A percentile compares a stretch with the other conserved stretches of the same genome.
These are phyloP conservation scores for Prinsepia uniflora DNA, from an alignment of 306 rosid genomes.

Conservation along the genomic window DNA sequence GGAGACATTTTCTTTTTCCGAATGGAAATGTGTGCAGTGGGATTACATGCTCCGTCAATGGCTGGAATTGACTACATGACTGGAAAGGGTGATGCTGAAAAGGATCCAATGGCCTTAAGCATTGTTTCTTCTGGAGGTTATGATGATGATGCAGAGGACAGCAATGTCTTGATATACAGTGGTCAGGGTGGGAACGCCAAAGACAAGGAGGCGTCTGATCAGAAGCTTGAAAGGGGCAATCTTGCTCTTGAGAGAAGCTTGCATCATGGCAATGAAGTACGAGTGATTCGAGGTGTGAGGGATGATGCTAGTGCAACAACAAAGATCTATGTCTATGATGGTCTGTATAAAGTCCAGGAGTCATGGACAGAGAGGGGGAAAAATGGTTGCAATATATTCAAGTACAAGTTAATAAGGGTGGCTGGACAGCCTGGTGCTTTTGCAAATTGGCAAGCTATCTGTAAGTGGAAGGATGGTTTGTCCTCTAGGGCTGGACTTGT, in stretches of 20 bases:
- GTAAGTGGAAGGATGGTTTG: slow-evolving; percentile 39
- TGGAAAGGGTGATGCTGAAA: slow-evolving; percentile 35
- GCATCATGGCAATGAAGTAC: slow-evolving; percentile 40
- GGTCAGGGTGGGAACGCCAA: slow-evolving; percentile 55
- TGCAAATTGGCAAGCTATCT: slow-evolving; percentile 44
- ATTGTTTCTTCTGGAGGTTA: slow-evolving; percentile 65
- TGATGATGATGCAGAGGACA: slow-evolving; percentile 44
- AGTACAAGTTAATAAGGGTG: slow-evolving; percentile 57
- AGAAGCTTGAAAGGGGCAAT: slow-evolving; percentile 73
- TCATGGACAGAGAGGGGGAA: slow-evolving; percentile 56
- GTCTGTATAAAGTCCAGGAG: slow-evolving; percentile 51
- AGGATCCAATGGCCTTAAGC: slow-evolving; percentile 55
- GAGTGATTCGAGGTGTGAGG: slow-evolving; percentile 60
- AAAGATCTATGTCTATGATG: slow-evolving; percentile 66
- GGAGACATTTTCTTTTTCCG: slow-evolving; percentile 65
- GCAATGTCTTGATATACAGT: slow-evolving; percentile 52
- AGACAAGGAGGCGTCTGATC: slow-evolving; percentile 49
- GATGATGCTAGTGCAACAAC: slow-evolving; percentile 28
- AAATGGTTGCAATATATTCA: slow-evolving; percentile 55
- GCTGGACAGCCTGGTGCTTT: slow-evolving; percentile 53
- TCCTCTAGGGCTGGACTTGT: slow-evolving; percentile 50
- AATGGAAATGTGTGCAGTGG: slow-evolving; percentile 54
- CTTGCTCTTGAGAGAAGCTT: slow-evolving; percentile 60
- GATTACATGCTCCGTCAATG: slow-evolving; percentile 65
- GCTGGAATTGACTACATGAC: slow-evolving; percentile 57